phyloP scores from a whole-genome alignment of 1,284 basidiomycete genomes.

The Ustilago cynodontis region DNA sequence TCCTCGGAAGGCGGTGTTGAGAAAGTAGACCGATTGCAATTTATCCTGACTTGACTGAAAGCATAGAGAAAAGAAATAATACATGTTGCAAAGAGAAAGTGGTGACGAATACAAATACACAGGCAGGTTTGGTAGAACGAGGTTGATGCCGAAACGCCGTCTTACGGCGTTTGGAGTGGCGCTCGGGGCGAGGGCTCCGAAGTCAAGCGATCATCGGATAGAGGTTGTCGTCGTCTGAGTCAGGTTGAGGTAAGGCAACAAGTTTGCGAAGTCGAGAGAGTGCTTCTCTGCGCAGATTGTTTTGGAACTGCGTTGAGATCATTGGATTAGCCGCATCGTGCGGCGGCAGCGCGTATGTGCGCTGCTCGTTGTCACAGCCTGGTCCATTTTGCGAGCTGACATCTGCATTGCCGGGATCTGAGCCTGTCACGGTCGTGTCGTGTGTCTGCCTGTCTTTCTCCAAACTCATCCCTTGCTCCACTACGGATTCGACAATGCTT shows the following conservation, averaged over 20 bases:
- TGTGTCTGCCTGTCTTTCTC: not conserved
- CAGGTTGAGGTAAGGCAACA: constrained; percentile 34
- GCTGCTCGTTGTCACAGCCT: not conserved
- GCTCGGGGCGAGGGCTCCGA: not conserved
- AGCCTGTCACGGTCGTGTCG: not conserved
- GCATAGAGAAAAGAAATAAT: not conserved
- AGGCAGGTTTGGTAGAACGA: not conserved
- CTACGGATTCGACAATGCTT: constrained; percentile 25
- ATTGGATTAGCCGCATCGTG: constrained; percentile 38
- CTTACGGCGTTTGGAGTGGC: not conserved
- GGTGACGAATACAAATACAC: not conserved
- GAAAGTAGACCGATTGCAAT: not conserved
- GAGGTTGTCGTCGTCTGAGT: constrained; percentile 50
- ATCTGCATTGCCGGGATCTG: not conserved
- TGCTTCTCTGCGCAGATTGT: constrained; percentile 44
- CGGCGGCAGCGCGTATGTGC: constrained; percentile 17
- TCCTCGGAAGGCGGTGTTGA: not conserved
- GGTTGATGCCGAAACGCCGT: no score
- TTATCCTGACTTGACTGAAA: not conserved
- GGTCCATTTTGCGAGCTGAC: not conserved
- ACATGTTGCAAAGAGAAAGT: not conserved
- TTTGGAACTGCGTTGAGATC: constrained; percentile 41
- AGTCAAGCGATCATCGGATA: constrained; percentile 43
- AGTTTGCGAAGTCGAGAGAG: constrained; percentile 32
- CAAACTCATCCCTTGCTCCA: constrained; percentile 10